These are phyloP conservation scores for Diplogelasinospora grovesii DNA, from an alignment of 495 filamentous ascomycete species.

Conservation along the genomic window DNA sequence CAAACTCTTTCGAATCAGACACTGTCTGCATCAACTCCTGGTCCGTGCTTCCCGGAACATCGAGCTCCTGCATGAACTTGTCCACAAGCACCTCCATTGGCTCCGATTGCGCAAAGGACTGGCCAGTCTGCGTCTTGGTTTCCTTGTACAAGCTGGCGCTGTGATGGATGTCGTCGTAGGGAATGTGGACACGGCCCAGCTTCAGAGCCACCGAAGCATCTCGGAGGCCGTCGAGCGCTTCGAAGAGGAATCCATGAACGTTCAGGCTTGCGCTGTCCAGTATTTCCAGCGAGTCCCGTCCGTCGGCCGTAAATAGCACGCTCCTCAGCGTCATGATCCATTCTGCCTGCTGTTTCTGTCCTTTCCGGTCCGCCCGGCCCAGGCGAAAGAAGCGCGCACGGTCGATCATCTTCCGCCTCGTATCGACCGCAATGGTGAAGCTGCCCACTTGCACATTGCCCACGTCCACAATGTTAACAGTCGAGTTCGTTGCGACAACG, in stretches of 20 bases:
- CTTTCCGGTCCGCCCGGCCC: conserved; percentile 57
- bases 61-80: conserved; percentile 72
- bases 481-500: conserved; percentile 74
- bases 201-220: conserved; percentile 89
- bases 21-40: conserved; percentile 76
- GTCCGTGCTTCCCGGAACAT: conserved; percentile 63
- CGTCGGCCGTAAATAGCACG: conserved; percentile 79
- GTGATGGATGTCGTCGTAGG: conserved; percentile 75
- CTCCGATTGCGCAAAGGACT: conserved; percentile 22
- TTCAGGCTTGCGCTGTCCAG: conserved; percentile 84
- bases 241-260: conserved; percentile 87
- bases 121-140: conserved; percentile 23
- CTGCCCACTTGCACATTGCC: conserved; percentile 79
- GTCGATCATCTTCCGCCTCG: conserved; percentile 83
- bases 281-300: conserved; percentile 78
- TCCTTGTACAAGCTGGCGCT: conserved; percentile 47
- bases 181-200: conserved; percentile 80
- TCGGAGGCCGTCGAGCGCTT: conserved; percentile 75
- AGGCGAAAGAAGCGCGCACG: conserved; percentile 85
- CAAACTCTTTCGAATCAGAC: conserved; percentile 88
- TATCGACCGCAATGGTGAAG: conserved; percentile 82
- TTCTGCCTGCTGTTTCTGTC: conserved; percentile 76
- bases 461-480: conserved; percentile 65
- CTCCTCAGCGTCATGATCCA: conserved; percentile 86
- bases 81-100: conserved; percentile 58